Evolutionary conservation across 169 alveolate species (phyloP).

Genomic region (Amoebophrya sp.): DNA sequence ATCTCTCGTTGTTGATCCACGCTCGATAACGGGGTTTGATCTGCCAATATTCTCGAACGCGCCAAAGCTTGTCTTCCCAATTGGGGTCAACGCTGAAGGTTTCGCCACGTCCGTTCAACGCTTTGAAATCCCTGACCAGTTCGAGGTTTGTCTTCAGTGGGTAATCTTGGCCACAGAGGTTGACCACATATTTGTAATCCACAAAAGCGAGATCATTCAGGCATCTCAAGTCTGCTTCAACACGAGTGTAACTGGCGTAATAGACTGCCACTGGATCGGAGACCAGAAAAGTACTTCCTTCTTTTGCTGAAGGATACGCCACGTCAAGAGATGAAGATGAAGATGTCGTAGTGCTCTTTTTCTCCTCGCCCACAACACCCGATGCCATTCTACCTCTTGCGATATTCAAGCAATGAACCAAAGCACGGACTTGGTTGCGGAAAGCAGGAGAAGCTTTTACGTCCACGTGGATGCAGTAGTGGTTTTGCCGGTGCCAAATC

Average conservation of each 20-base stretch:
- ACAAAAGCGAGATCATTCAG: background rate
- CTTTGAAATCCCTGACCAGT: background rate
- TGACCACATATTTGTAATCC: background rate
- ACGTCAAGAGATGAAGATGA: background rate
- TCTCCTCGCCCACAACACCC: background rate
- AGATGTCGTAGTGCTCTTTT: background rate
- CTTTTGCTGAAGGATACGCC: background rate
- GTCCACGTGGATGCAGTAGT: background rate
- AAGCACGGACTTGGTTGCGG: background rate
- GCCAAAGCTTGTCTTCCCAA: background rate
- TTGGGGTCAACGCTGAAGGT: background rate
- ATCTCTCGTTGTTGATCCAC: no score
- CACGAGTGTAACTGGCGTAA: background rate
- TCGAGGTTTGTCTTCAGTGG: background rate
- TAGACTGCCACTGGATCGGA: background rate
- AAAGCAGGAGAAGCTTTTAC: background rate
- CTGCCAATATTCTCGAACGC: background rate
- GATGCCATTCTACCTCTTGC: background rate
- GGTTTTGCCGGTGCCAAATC: background rate
- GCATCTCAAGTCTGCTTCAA: background rate
- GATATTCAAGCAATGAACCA: background rate
- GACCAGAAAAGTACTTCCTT: background rate
- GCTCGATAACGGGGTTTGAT: no score
- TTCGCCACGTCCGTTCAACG: background rate
- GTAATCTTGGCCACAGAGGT: background rate